Percentiles rank a stretch among this genome's conserved stretches.
Conservation (phyloP, 805 yeast species). For the Candida easanensis region DNA sequence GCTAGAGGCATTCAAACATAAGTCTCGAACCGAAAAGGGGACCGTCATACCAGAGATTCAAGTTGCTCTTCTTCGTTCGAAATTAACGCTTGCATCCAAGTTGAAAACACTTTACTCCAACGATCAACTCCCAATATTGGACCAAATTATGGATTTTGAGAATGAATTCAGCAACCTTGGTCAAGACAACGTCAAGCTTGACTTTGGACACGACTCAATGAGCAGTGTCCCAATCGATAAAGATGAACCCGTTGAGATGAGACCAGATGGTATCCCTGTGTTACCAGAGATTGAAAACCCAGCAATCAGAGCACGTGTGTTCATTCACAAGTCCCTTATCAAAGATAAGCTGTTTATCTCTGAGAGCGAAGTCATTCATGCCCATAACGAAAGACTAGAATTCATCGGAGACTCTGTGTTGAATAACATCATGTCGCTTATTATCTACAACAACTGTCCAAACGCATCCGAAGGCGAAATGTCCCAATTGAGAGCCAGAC, state of each 20-base stretch:
- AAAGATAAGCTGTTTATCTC: conserved; percentile 45
- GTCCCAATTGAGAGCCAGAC: conserved; percentile 61
- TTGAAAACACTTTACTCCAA: conserved; percentile 51
- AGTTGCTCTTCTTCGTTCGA: conserved; percentile 49
- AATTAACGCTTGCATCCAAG: conserved; percentile 57
- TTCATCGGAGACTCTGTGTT: conserved; percentile 88
- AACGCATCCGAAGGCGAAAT: conserved; percentile 76
- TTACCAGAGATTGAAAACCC: conserved; percentile 66
- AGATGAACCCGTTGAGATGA: conserved; percentile 20
- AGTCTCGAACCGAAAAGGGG: conserved; percentile 24
- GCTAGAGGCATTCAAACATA: conserved; percentile 32
- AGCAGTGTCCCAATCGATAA: too few species aligned
- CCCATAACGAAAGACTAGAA: conserved; percentile 85
- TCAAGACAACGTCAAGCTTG: conserved; percentile 5
- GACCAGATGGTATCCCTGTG: conserved; percentile 48
- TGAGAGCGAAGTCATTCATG: conserved; percentile 52
- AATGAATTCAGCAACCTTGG: background rate
- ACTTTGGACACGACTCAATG: conserved; percentile 5
- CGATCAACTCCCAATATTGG: conserved; percentile 51
- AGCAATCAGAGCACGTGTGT: conserved; percentile 63
- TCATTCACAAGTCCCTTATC: conserved; percentile 74
- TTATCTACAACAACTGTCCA: conserved; percentile 66
- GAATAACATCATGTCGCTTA: conserved; percentile 65
- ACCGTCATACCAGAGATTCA: conserved; percentile 39
- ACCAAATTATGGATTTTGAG: conserved; percentile 48